Evolutionary conservation across 73 alveolate species (phyloP).

Genomic region (Paraurostyla sp.): DNA sequence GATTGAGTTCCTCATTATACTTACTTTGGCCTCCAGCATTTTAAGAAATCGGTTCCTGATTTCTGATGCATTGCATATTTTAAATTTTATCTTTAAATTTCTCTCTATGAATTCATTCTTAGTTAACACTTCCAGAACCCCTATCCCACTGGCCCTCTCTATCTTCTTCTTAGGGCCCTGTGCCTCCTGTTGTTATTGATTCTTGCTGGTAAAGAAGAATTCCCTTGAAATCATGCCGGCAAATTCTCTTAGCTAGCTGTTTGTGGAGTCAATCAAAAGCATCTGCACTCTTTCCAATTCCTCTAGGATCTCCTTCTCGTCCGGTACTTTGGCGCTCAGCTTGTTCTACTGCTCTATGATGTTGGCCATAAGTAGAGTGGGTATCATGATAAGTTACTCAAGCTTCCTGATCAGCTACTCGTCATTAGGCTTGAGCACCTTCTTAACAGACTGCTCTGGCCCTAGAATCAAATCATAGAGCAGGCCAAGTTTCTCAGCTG

Average conservation of each 20-base stretch:
- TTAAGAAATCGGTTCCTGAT: conserved; percentile 28
- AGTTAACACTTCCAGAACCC: background rate
- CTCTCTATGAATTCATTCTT: conserved; percentile 2
- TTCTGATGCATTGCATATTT: background rate
- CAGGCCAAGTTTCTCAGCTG: background rate
- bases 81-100: background rate
- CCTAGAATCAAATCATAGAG: conserved; percentile 33
- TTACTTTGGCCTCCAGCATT: conserved; percentile 23
- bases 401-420: background rate
- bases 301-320: background rate
- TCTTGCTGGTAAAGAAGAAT: background rate
- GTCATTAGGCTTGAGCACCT: background rate
- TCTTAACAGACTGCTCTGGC: background rate
- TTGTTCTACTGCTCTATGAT: conserved; percentile 29
- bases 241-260: conserved; percentile 26
- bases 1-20: conserved; percentile 33
- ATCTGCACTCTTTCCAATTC: conserved; percentile 35
- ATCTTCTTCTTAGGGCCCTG: background rate
- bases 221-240: conserved; percentile 39
- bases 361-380: conserved; percentile 38
- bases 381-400: conserved; percentile 22
- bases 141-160: background rate
- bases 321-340: conserved; percentile 8
- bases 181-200: background rate
- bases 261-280: conserved; percentile 26